phyloP scores from a whole-genome alignment of 148 eudicot species.

The Agrostemma githago region DNA sequence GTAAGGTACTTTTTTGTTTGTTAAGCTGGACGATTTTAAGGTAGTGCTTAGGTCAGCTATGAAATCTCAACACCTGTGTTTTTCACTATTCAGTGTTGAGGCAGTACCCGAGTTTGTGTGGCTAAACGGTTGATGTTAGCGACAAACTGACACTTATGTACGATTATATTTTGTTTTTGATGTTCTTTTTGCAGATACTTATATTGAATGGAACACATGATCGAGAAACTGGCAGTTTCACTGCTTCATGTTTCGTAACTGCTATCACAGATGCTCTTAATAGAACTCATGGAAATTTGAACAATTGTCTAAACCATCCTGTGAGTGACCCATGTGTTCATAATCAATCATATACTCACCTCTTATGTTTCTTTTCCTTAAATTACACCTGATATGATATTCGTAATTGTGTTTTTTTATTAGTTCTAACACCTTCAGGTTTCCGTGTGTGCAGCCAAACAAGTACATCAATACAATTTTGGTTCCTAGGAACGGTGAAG shows the following conservation, averaged over 20 bases:
- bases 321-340: constrained; percentile 42
- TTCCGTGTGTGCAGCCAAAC: constrained; percentile 57
- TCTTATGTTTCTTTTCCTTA: background rate
- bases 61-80: background rate
- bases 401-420: background rate
- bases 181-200: constrained; percentile 52
- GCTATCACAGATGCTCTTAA: constrained; percentile 94
- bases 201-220: constrained; percentile 79
- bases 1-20: constrained; percentile 50
- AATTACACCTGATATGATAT: background rate
- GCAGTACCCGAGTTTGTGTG: background rate
- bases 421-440: background rate
- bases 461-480: constrained; percentile 70
- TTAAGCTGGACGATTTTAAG: background rate
- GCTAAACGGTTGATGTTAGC: background rate
- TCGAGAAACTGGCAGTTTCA: constrained; percentile 83
- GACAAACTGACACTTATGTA: background rate
- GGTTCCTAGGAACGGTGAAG: constrained; percentile 72
- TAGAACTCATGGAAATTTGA: constrained; percentile 66
- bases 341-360: background rate
- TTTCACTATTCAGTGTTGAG: background rate
- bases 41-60: constrained; percentile 4
- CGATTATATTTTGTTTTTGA: background rate
- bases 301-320: constrained; percentile 54
- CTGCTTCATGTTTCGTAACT: constrained; percentile 79